Conservation (phyloP, 2,329 filamentous ascomycete species). For the Pseudogymnoascus sp. region DNA sequence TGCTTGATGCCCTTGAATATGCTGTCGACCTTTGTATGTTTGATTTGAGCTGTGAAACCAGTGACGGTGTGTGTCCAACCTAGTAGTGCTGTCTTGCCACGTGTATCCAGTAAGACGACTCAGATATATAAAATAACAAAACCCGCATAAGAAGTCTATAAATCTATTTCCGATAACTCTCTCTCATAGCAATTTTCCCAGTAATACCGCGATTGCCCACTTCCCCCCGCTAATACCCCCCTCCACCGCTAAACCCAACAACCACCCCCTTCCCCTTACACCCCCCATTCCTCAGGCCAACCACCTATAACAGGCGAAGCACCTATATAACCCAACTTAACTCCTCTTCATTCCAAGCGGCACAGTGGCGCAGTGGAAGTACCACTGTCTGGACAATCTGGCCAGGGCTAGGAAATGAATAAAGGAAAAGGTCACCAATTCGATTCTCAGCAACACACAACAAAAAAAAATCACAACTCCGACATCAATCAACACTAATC, state of each 20-base stretch:
- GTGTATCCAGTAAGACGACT: background rate
- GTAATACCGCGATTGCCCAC: background rate
- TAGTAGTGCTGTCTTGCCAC: background rate
- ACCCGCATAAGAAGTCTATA: background rate
- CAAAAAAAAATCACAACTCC: background rate
- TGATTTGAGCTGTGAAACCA: background rate
- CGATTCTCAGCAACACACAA: background rate
- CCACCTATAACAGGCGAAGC: background rate
- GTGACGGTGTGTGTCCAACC: background rate
- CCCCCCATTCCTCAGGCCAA: background rate
- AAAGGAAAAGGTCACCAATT: background rate
- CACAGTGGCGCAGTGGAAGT: slow-evolving; percentile 2
- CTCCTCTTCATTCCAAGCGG: background rate
- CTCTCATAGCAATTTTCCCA: background rate
- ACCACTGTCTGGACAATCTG: slow-evolving; percentile 2
- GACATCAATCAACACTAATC: background rate
- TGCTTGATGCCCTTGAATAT: background rate
- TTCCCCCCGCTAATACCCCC: background rate
- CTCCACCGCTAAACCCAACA: background rate
- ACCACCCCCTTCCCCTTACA: background rate
- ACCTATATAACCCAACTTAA: background rate
- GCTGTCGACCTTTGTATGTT: background rate
- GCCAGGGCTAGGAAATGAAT: background rate
- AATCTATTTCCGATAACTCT: background rate
- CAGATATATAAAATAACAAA: background rate